Evolutionary conservation across 2,329 filamentous ascomycete species (phyloP).

Genomic region (Colletotrichum musae): DNA sequence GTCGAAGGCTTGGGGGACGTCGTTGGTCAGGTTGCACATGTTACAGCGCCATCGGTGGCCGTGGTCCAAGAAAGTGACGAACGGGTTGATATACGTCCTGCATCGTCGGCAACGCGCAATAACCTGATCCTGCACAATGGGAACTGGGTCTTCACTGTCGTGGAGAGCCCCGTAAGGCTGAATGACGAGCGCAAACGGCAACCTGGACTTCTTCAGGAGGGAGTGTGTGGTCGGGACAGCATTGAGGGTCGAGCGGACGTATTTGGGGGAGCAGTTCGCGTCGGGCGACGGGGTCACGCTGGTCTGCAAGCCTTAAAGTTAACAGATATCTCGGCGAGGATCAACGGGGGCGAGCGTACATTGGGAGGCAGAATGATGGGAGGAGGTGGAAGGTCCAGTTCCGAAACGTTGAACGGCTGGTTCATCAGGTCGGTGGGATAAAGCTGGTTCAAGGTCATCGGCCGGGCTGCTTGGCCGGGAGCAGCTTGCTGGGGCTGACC

Average conservation of each 20-base stretch:
- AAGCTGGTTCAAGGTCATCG: constrained; percentile 82
- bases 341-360: constrained; percentile 69
- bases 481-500: constrained; percentile 68
- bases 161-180: constrained; percentile 95
- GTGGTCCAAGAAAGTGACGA: constrained; percentile 95
- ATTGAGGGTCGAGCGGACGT: constrained; percentile 95
- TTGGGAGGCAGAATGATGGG: constrained; percentile 92
- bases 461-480: constrained; percentile 53
- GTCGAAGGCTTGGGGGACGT: constrained; percentile 98
- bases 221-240: constrained; percentile 93
- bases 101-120: constrained; percentile 97
- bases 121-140: constrained; percentile 95
- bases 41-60: constrained; percentile 99
- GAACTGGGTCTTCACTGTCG: constrained; percentile 91
- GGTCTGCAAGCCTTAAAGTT: constrained; percentile 65
- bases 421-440: constrained; percentile 93
- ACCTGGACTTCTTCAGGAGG: constrained; percentile 94
- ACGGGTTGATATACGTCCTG: constrained; percentile 97
- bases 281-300: constrained; percentile 92
- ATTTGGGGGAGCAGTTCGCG: constrained; percentile 94
- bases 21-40: constrained; percentile 99
- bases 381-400: constrained; percentile 92
- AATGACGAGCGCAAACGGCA: constrained; percentile 95
- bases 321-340: neutral
- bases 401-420: constrained; percentile 93